Evolutionary conservation across 805 yeast species (phyloP).

Genomic region (Candida parachauliodes): DNA sequence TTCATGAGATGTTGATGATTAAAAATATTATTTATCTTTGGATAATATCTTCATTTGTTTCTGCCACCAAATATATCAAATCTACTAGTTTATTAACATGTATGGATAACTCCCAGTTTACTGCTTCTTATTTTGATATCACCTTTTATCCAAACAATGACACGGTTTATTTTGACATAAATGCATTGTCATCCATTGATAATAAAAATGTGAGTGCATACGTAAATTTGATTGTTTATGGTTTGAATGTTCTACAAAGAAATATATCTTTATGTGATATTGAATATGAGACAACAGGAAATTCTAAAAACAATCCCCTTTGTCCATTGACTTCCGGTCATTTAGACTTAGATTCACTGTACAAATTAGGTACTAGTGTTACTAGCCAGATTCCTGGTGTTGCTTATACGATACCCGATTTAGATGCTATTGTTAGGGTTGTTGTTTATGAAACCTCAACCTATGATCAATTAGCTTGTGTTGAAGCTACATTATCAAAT

Average conservation of each 20-base stretch:
- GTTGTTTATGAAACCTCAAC: constrained; percentile 46
- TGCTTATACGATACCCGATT: constrained; percentile 88
- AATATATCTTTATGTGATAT: constrained; percentile 64
- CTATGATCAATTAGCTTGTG: constrained; percentile 73
- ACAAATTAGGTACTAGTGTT: constrained; percentile 39
- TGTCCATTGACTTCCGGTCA: constrained; percentile 92
- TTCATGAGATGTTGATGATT: not conserved
- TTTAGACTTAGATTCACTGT: constrained; percentile 60
- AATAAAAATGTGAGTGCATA: constrained; percentile 60
- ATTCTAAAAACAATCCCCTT: constrained; percentile 24
- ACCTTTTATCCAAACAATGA: constrained; percentile 62
- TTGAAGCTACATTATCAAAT: constrained; percentile 78
- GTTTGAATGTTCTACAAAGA: constrained; percentile 57
- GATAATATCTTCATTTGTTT: not conserved
- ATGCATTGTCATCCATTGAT: constrained; percentile 70
- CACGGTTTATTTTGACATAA: constrained; percentile 61
- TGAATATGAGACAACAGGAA: constrained; percentile 19
- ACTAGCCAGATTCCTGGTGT: constrained; percentile 65
- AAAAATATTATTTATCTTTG: constrained; percentile 1
- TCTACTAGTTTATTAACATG: constrained; percentile 82
- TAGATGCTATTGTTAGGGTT: constrained; percentile 88
- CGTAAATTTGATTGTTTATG: constrained; percentile 72
- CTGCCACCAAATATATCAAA: constrained; percentile 25
- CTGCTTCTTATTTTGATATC: constrained; percentile 82
- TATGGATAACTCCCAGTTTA: constrained; percentile 83